Evolutionary conservation across 2,329 filamentous ascomycete species (phyloP), one percentile per base, ranked within the genome.

Genomic region (Fusarium camptoceras): DNA sequence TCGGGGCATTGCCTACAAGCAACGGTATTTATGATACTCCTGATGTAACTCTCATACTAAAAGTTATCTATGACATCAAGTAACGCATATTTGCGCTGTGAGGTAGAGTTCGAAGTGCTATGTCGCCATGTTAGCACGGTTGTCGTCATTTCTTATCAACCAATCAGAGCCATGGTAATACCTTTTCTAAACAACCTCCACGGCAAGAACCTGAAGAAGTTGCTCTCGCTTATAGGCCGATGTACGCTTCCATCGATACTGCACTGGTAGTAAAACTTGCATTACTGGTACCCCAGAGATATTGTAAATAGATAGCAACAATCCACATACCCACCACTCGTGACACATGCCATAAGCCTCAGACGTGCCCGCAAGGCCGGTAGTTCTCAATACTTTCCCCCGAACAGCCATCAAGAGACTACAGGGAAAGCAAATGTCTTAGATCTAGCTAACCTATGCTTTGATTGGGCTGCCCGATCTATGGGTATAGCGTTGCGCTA

Each of bases 101-200:
- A n/a, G 18, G 34, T n/a, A 37, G 34, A 37, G 18, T 8, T 18
- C 24, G 27, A 5, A 39, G 20, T 39, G 22, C 24, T 7, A 68
- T 67, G 66, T 64, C 62, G 67, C 49, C 67, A 70, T 70, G 30
- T 34, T 54, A 63, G 49, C 14, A 62, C 25, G 3, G 27, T 12
- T 70, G 66, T 70, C 62, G 67, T 70, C 66, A 57, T 70, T 10
- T 30, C n/a, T 0, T 0, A 6, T 2, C 10, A 6, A 39, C 66
- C 67, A 70, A 70, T 70, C 22, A 3, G 48, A 34, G 11, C 34
- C 9, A 3, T 37, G 34, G 6, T n/a, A 9, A 37, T 6, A 6
- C 6, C 9, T 3, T 37, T 37, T n/a, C 5, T 10, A n/a, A 37
- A 18, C 9, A 37, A 37, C 34, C 16, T 34, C 16, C 8, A 16